phyloP scores from a whole-genome alignment of 768 basidiomycete genomes.

The Leccinum barrowsii region DNA sequence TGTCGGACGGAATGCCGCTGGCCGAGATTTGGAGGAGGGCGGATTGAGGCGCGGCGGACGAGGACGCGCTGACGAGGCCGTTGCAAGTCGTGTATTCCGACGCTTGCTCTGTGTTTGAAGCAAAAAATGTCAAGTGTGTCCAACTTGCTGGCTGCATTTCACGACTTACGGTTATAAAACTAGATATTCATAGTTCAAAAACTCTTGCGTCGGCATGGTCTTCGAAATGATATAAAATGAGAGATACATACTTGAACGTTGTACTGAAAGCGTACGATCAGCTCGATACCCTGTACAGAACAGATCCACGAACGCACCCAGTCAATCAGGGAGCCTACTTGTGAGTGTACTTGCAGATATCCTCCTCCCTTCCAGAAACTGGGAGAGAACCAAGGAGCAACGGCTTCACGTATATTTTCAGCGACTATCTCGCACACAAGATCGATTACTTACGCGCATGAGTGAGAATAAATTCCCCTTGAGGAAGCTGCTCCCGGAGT shows the following conservation, averaged over 20 bases:
- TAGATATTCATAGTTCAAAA: not conserved
- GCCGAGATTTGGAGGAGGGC: conserved; percentile 46
- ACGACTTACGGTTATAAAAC: conserved; percentile 21
- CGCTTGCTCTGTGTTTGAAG: conserved; percentile 29
- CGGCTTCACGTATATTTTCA: conserved; percentile 24
- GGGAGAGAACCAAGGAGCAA: conserved; percentile 42
- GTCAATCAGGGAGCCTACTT: conserved; percentile 42
- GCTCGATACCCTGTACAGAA: not conserved
- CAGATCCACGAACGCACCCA: conserved; percentile 30
- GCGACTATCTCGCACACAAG: too few species aligned
- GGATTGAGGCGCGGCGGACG: conserved; percentile 38
- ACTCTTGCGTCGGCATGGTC: not conserved
- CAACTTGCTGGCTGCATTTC: too few species aligned
- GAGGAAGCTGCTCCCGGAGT: conserved; percentile 31
- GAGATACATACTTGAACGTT: conserved; percentile 35
- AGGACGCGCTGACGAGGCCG: conserved; percentile 37
- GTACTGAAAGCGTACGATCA: conserved; percentile 28
- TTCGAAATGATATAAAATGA: too few species aligned
- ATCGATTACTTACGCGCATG: conserved; percentile 31
- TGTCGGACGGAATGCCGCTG: conserved; percentile 56
- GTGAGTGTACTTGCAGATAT: conserved; percentile 36
- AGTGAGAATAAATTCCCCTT: conserved; percentile 31
- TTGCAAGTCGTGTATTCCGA: conserved; percentile 36
- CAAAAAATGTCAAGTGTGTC: not conserved
- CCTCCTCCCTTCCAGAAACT: conserved; percentile 37